Conservation (phyloP, 768 basidiomycete species). For the Collybiopsis confluens region DNA sequence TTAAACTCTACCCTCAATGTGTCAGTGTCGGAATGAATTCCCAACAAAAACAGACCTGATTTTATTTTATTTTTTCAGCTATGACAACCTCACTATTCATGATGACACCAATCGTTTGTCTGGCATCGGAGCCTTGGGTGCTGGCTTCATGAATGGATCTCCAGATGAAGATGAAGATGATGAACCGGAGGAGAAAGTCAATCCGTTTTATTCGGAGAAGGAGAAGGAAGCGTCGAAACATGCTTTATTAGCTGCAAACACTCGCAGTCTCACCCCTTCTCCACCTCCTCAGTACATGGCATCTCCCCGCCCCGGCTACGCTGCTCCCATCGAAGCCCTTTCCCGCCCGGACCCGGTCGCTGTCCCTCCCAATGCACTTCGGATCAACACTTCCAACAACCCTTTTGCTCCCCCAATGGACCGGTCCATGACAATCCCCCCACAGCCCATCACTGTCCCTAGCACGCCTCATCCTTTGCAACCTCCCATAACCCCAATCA, state of each 20-base stretch:
- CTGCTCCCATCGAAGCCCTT: slow-evolving; percentile 63
- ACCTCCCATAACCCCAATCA: slow-evolving; percentile 75
- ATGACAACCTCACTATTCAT: slow-evolving; percentile 58
- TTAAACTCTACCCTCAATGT: slow-evolving; percentile 60
- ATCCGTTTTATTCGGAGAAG: slow-evolving; percentile 8
- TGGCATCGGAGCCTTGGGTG: slow-evolving; percentile 50
- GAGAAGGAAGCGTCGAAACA: slow-evolving; percentile 22
- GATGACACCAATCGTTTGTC: slow-evolving; percentile 40
- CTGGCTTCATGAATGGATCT: slow-evolving; percentile 40
- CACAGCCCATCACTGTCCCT: slow-evolving; percentile 35
- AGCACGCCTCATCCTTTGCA: slow-evolving; percentile 68
- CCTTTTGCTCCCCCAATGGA: slow-evolving; percentile 21
- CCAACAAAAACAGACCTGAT: slow-evolving; percentile 8
- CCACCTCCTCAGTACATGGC: slow-evolving; percentile 43
- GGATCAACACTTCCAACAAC: slow-evolving; percentile 15
- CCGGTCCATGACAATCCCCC: slow-evolving; percentile 13
- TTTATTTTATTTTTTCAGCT: slow-evolving; percentile 34
- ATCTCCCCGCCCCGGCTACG: slow-evolving; percentile 71
- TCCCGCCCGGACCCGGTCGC: slow-evolving; percentile 42
- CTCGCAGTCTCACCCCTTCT: slow-evolving; percentile 16
- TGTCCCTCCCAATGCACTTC: slow-evolving; percentile 18
- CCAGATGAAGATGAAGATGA: slow-evolving; percentile 43
- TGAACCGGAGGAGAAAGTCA: slow-evolving; percentile 30
- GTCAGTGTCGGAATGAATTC: slow-evolving; percentile 37
- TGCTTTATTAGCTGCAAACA: slow-evolving; percentile 30